Evolutionary conservation across 345 rosid genomes (phyloP).

Genomic region (Adansonia digitata): DNA sequence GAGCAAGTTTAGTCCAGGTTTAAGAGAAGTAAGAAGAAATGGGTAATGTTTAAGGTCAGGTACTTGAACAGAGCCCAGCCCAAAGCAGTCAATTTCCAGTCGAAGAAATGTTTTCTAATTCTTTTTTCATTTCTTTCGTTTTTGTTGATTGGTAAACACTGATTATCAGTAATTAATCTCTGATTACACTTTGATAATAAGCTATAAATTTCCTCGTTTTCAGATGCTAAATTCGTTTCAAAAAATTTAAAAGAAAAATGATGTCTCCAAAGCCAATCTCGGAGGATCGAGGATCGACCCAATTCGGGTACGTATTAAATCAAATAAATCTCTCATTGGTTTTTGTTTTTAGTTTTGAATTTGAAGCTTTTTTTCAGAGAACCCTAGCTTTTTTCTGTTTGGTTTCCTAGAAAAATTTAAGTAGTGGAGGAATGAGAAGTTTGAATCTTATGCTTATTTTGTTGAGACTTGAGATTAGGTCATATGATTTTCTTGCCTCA

Average conservation of each 20-base stretch:
- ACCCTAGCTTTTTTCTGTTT: slow-evolving; percentile 23
- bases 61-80: not conserved
- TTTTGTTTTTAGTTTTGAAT: not conserved
- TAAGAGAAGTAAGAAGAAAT: not conserved
- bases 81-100: not conserved
- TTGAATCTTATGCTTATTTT: not conserved
- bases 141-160: not conserved
- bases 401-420: not conserved
- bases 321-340: not conserved
- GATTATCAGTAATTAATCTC: not conserved
- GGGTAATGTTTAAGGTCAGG: not conserved
- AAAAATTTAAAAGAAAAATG: slow-evolving; percentile 33
- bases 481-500: not conserved
- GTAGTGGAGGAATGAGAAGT: not conserved
- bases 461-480: not conserved
- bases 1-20: too few relatives aligned
- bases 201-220: not conserved
- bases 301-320: slow-evolving; percentile 44
- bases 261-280: slow-evolving; percentile 63
- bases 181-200: not conserved
- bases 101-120: not conserved
- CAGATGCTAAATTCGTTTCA: not conserved
- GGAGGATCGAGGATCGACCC: slow-evolving; percentile 77
- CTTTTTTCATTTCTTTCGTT: not conserved
- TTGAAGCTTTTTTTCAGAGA: not conserved